Evolutionary conservation across 108 stramenopile genomes (phyloP), one percentile per base, ranked within the genome.

Genomic region (Pinguiococcus pyrenoidosus): DNA sequence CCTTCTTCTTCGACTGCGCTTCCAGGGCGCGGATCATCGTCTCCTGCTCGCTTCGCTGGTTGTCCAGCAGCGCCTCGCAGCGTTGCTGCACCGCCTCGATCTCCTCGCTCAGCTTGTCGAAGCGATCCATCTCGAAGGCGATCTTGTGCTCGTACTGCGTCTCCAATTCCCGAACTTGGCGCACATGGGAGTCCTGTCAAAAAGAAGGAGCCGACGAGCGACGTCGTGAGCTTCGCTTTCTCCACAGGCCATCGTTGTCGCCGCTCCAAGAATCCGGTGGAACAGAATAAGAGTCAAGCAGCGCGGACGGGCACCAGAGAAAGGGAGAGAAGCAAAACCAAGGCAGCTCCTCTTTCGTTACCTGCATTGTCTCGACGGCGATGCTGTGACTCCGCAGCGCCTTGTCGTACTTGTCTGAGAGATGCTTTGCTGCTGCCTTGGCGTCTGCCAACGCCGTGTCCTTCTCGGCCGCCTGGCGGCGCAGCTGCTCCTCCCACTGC

Each of bases 111-210:
- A 71, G 53, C 32, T 46, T 41, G 49, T 76, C 74, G 32, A 50
- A 72, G 3, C 72, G 50, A 7, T 69, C 67, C n/a, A 76, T 28
- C 40, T 73, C 71, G 9, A 66, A 51, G 10, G 72, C 72, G 7
- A 76, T 33, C 14, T 55, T 54, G 35, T 76, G 72, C 59, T 76
- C 74, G 50, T 73, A 76, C 54, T 73, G 64, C 43, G 73, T 76
- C 21, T 76, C 74, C 25, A 71, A 37, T 46, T 72, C 68, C 29
- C 46, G 53, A 4, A 44, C 43, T 0, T 14, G 39, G 5, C 51
- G 24, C 12, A 53, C 51, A 5, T 32, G 41, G 34, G 30, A 8
- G 30, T 32, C 30, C 30, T 32, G 4, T 32, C 8, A 6, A 4
- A 8, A 32, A 32, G 30, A 4, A 8, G 30, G 4, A 4, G 30